Conservation (phyloP, 148 eudicot species). For the Dysphania ambrosioides region DNA sequence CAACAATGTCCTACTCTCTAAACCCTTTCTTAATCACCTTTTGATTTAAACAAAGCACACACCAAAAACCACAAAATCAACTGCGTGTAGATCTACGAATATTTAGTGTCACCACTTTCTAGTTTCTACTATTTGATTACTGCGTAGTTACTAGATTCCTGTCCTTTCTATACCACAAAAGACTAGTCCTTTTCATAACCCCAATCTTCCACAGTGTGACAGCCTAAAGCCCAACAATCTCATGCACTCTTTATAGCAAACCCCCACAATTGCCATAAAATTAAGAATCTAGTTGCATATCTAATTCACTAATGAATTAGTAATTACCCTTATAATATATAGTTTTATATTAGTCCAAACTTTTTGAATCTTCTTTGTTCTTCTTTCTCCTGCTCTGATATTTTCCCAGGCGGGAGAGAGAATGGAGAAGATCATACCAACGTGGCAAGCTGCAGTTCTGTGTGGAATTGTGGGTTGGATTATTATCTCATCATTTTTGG, state of each 20-base stretch:
- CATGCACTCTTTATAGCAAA: background rate
- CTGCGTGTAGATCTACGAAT: too few relatives aligned
- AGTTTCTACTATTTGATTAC: too few relatives aligned
- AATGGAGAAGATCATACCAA: slow-evolving; percentile 52
- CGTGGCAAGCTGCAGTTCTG: slow-evolving; percentile 64
- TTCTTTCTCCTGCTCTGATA: background rate
- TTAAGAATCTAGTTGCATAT: background rate
- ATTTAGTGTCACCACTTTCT: background rate
- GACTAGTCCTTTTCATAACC: background rate
- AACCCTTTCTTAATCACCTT: background rate
- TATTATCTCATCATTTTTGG: slow-evolving; percentile 50
- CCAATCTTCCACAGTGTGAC: background rate
- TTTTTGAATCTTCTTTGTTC: background rate
- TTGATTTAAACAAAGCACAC: background rate
- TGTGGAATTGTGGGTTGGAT: slow-evolving; percentile 62
- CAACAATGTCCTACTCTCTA: background rate
- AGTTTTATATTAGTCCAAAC: too few relatives aligned
- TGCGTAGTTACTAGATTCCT: too few relatives aligned
- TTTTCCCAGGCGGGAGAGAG: background rate
- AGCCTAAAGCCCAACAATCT: background rate
- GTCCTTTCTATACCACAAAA: background rate
- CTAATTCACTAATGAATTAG: too few relatives aligned
- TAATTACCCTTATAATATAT: too few relatives aligned
- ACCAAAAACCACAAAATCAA: background rate
- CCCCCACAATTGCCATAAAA: background rate